Percentiles rank a stretch among this genome's conserved stretches.
phyloP scores from a whole-genome alignment of 331 rosid genomes.

The Rosa hybrid region DNA sequence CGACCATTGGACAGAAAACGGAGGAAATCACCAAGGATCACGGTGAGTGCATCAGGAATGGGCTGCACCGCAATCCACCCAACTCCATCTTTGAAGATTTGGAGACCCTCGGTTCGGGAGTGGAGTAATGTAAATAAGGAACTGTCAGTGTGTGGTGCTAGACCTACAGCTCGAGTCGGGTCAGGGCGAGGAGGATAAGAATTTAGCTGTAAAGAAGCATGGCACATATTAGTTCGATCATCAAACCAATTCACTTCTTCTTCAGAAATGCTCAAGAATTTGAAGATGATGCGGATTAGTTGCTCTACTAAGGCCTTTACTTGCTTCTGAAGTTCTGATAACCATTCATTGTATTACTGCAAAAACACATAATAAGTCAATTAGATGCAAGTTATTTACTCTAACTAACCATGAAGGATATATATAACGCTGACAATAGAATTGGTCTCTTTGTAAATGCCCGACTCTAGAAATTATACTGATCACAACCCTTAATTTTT shows the following conservation, averaged over 20 bases:
- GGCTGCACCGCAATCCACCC: constrained; percentile 62
- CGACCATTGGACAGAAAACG: constrained; percentile 60
- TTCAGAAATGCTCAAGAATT: constrained; percentile 28
- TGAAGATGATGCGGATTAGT: constrained; percentile 37
- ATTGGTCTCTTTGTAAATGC: too few species aligned
- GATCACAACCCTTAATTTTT: too few species aligned
- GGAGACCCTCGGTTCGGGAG: constrained; percentile 54
- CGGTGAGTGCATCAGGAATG: constrained; percentile 38
- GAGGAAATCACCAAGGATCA: constrained; percentile 66
- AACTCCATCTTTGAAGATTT: constrained; percentile 46
- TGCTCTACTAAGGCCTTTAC: constrained; percentile 53
- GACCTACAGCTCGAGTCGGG: constrained; percentile 65
- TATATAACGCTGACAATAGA: too few species aligned
- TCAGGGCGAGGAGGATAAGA: constrained; percentile 76
- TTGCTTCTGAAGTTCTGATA: constrained; percentile 54
- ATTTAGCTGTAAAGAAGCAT: constrained; percentile 57
- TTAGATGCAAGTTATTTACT: too few species aligned
- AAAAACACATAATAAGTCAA: background rate
- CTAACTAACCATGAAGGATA: too few species aligned
- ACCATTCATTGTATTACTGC: constrained; percentile 50
- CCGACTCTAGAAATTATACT: too few species aligned
- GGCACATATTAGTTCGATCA: constrained; percentile 11
- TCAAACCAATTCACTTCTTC: constrained; percentile 44
- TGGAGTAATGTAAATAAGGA: constrained; percentile 59
- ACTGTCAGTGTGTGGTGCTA: constrained; percentile 83